Percentiles rank a stretch among this genome's conserved stretches.
Conservation (phyloP, 2,329 filamentous ascomycete genomes). For the Seiridium cupressi region DNA sequence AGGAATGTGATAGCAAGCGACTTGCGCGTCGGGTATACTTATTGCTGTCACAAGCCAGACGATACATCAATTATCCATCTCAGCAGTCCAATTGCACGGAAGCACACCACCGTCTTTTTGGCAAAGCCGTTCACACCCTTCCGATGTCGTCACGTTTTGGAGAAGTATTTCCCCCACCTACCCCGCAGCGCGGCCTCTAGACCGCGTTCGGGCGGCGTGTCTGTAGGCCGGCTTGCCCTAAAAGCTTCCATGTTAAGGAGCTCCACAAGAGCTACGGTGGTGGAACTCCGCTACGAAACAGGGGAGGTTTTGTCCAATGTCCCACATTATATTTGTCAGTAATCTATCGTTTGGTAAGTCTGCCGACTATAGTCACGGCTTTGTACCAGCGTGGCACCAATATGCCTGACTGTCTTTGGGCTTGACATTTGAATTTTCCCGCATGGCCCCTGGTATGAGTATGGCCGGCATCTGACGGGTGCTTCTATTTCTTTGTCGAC, state of each 20-base stretch:
- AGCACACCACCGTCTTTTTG: neutral
- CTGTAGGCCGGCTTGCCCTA: too few relatives aligned
- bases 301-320: neutral
- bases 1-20: too few relatives aligned
- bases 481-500: too few relatives aligned
- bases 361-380: too few relatives aligned
- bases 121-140: slow-evolving; percentile 1
- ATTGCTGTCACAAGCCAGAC: neutral
- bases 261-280: slow-evolving; percentile 1
- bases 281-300: neutral
- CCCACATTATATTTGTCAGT: neutral
- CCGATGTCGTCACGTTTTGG: slow-evolving; percentile 1
- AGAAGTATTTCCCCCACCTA: neutral
- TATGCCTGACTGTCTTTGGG: too few relatives aligned
- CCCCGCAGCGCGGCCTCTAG: neutral
- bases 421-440: too few relatives aligned
- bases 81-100: neutral
- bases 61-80: neutral
- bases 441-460: too few relatives aligned
- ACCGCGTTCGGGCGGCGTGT: neutral
- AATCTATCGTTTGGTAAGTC: neutral
- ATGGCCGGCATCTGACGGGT: too few relatives aligned
- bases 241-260: neutral
- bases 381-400: too few relatives aligned
- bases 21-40: too few relatives aligned